Conservation (phyloP, 345 rosid genomes). For the Eutrema yunnanense region DNA sequence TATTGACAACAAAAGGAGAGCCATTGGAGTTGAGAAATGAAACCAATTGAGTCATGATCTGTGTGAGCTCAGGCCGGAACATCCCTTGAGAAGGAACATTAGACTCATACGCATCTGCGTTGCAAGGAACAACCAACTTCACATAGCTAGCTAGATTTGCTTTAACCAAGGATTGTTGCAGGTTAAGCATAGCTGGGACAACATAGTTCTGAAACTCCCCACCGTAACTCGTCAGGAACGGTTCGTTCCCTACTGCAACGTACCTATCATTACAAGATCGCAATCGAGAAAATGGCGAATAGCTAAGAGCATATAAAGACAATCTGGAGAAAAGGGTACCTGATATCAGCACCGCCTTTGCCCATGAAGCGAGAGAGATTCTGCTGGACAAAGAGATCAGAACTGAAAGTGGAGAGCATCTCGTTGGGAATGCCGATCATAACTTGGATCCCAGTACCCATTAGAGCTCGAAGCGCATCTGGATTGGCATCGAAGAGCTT, state of each 20-base stretch:
- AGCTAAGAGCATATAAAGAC: background rate
- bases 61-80: slow-evolving; percentile 78
- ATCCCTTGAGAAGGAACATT: slow-evolving; percentile 83
- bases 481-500: slow-evolving; percentile 89
- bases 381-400: slow-evolving; percentile 79
- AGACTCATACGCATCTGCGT: slow-evolving; percentile 91
- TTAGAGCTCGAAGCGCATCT: slow-evolving; percentile 46
- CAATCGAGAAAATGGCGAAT: background rate
- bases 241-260: slow-evolving; percentile 93
- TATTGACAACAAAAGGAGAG: slow-evolving; percentile 85
- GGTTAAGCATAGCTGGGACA: slow-evolving; percentile 69
- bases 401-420: slow-evolving; percentile 44
- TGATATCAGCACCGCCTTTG: slow-evolving; percentile 76
- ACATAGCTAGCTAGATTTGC: slow-evolving; percentile 79
- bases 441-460: slow-evolving; percentile 80
- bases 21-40: slow-evolving; percentile 84
- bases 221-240: slow-evolving; percentile 66
- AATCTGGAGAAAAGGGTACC: slow-evolving; percentile 32
- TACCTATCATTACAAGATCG: slow-evolving; percentile 45
- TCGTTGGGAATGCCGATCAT: slow-evolving; percentile 95
- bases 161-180: slow-evolving; percentile 75
- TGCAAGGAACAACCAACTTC: slow-evolving; percentile 90
- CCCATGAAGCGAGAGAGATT: slow-evolving; percentile 67
- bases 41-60: slow-evolving; percentile 76
- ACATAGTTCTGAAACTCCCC: slow-evolving; percentile 72